Base-by-base conservation (phyloP, 1,284 basidiomycete species). In the Anthracocystis panici-leucophaei region DNA sequence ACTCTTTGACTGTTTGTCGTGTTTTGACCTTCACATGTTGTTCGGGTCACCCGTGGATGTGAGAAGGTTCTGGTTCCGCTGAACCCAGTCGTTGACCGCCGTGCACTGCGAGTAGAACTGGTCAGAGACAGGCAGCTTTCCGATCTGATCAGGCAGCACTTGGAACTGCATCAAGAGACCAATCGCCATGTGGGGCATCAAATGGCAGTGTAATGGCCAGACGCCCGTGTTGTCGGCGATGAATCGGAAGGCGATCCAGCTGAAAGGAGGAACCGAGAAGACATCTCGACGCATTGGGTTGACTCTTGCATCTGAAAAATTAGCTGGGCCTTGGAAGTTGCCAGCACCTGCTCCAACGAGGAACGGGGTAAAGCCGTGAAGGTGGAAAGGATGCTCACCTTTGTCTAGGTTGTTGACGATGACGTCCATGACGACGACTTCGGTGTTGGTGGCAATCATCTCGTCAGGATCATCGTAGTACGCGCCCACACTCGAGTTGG, bases 331-430 rank as follows among this genome's bases (percentile, higher is more conserved):
- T 21, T 75, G 75, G 41, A 85, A 65, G 25, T 56, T 57, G 6
- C 86, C 86, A 2, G 57, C 10, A 0, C 86, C 86, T 11, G 82
- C 61, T 5, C 76, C 86, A 27, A 87, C 68, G 49, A 87, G 70
- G 44, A 59, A 79, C 3, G 78, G 75, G 0, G 55, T 60, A 48
- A 67, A 73, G 50, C 79, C 79, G 44, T 81, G 79, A 5, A 79
- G 74, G 58, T 88, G 88, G 82, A 88, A 88, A 0, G 88, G 88
- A 64, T 88, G 88, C 54, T 86, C 84, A 12, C 86, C 87, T 57
- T 88, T 87, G 75, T 87, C 87, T 29, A 75, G 66, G 57, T 85
- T 84, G 71, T 83, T 80, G 57, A 84, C 50, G 55, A 84, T 78
- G 21, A 85, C 53, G n/a, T 85, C 83, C 50, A 85, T 77, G 16